Conservation (phyloP, 768 basidiomycete genomes). For the Boletellus ananas region DNA sequence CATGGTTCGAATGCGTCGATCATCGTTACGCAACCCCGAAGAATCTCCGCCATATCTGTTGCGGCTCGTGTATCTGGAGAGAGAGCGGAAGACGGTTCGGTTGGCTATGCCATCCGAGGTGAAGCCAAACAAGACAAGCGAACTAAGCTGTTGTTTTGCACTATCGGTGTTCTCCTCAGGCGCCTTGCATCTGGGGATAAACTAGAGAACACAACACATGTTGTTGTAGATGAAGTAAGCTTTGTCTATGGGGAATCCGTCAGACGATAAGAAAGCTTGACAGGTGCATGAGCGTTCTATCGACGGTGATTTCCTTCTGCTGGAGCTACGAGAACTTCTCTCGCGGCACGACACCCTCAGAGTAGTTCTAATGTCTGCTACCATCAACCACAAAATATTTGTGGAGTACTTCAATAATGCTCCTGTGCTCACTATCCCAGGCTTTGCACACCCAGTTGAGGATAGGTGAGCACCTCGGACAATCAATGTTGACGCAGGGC, state of each 20-base stretch:
- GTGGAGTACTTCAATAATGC: constrained; percentile 77
- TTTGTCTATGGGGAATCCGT: neutral
- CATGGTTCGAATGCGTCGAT: constrained; percentile 69
- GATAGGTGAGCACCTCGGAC: constrained; percentile 51
- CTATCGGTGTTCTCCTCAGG: constrained; percentile 88
- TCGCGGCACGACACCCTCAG: constrained; percentile 62
- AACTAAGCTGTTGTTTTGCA: constrained; percentile 85
- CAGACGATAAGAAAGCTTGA: neutral
- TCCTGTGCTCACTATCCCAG: constrained; percentile 81
- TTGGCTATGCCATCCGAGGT: constrained; percentile 88
- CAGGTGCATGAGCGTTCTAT: constrained; percentile 91
- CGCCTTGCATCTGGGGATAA: constrained; percentile 72
- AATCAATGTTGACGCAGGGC: neutral
- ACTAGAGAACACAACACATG: constrained; percentile 69
- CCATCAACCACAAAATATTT: constrained; percentile 88
- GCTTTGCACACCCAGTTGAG: constrained; percentile 71
- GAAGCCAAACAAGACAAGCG: constrained; percentile 64
- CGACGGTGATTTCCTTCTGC: constrained; percentile 84
- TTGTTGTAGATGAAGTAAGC: constrained; percentile 85
- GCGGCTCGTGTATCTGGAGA: constrained; percentile 85
- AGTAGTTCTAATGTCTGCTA: constrained; percentile 90
- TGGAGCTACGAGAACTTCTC: constrained; percentile 78
- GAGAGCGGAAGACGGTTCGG: constrained; percentile 67
- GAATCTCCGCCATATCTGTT: constrained; percentile 86
- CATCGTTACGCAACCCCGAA: constrained; percentile 84